Conservation (phyloP, 306 rosid genomes). For the Senna siamea region DNA sequence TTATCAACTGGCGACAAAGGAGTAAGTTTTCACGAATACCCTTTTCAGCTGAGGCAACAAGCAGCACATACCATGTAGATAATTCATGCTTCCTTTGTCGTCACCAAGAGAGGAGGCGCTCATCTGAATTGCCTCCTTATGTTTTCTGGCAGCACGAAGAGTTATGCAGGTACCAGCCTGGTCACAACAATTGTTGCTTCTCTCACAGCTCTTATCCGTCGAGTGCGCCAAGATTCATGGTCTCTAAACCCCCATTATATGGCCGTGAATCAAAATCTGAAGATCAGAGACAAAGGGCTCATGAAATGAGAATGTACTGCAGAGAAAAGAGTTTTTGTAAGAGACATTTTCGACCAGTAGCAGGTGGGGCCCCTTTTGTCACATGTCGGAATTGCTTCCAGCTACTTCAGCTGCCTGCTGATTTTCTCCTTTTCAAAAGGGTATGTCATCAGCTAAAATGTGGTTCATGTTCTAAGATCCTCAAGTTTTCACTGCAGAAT, state of each 20-base stretch:
- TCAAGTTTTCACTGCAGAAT: conserved; percentile 65
- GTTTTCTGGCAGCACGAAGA: conserved; percentile 38
- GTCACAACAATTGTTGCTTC: conserved; percentile 46
- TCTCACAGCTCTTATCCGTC: conserved; percentile 52
- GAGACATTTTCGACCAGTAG: conserved; percentile 73
- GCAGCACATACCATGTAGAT: conserved; percentile 56
- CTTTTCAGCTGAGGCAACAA: conserved; percentile 69
- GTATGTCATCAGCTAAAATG: conserved; percentile 66
- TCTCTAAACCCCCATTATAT: conserved; percentile 49
- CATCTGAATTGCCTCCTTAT: conserved; percentile 56
- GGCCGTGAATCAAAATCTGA: conserved; percentile 49
- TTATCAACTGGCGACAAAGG: conserved; percentile 43
- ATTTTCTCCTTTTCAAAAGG: conserved; percentile 71
- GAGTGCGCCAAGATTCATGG: conserved; percentile 49
- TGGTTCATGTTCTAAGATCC: conserved; percentile 81
- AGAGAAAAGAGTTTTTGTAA: conserved; percentile 57
- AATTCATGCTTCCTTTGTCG: conserved; percentile 46
- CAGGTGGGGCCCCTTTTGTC: conserved; percentile 89
- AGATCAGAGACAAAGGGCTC: conserved; percentile 50
- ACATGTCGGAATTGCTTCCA: conserved; percentile 71
- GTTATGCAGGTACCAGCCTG: conserved; percentile 45
- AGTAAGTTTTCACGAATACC: conserved; percentile 54
- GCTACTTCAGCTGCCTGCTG: conserved; percentile 75
- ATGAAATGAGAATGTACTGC: conserved; percentile 46
- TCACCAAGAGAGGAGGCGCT: conserved; percentile 50